Conservation (phyloP, 2,329 filamentous ascomycete species). For the Xylaria sp. region DNA sequence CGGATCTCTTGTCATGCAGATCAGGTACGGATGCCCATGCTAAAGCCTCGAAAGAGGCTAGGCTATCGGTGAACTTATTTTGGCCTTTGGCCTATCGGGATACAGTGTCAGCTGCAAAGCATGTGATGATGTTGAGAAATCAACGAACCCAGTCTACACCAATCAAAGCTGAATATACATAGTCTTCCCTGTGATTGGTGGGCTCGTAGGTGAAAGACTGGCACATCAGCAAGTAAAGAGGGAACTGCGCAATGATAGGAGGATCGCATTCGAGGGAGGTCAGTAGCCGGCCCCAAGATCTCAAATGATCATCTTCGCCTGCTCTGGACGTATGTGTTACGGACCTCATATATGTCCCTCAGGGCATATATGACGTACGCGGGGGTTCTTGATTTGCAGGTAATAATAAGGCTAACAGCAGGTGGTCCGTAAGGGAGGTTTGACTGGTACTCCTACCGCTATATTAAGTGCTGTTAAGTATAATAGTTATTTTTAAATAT, state of each 20-base stretch:
- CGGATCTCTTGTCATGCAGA: slow-evolving; percentile 10
- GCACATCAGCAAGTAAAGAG: slow-evolving; percentile 15
- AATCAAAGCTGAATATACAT: slow-evolving; percentile 13
- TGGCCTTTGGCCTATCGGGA: slow-evolving; percentile 4
- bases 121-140: not conserved
- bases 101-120: not conserved
- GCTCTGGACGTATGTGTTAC: slow-evolving; percentile 1
- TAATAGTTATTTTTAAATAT: too few species aligned
- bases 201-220: slow-evolving; percentile 16
- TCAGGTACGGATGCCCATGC: slow-evolving; percentile 9
- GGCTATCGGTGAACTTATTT: slow-evolving; percentile 16
- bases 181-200: slow-evolving; percentile 8
- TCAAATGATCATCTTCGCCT: slow-evolving; percentile 13
- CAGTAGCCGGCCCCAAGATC: slow-evolving; percentile 15
- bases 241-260: slow-evolving; percentile 16
- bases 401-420: too few species aligned
- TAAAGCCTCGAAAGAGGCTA: slow-evolving; percentile 13
- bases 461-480: too few species aligned
- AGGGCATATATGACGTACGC: too few species aligned
- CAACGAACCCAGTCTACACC: slow-evolving; percentile 16
- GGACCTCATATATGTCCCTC: too few species aligned
- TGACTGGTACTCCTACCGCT: too few species aligned
- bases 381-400: too few species aligned
- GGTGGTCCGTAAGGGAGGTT: too few species aligned
- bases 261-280: slow-evolving; percentile 12